A percentile compares a stretch with the other conserved stretches of the same genome.
Evolutionary conservation across 192 early-diverging fungal genomes (phyloP).

Genomic region (Helicostylum pulchrum): DNA sequence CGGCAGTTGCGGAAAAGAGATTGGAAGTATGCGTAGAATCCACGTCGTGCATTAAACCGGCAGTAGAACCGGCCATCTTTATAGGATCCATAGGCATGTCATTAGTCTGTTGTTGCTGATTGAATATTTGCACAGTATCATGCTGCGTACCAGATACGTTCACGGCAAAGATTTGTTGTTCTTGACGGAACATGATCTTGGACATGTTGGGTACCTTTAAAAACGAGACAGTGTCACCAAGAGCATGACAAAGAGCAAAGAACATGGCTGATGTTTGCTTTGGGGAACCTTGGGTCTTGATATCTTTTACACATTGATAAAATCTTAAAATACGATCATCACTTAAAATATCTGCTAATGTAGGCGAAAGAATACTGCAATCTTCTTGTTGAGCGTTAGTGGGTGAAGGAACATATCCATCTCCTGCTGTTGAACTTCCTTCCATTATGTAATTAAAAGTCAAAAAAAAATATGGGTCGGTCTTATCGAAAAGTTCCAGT

Average conservation of each 20-base stretch:
- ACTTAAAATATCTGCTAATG: constrained; percentile 31
- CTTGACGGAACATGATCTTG: constrained; percentile 36
- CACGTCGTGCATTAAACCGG: constrained; percentile 11
- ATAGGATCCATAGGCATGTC: neutral
- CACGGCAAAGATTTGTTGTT: constrained; percentile 33
- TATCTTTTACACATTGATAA: constrained; percentile 38
- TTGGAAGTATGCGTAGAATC: constrained; percentile 11
- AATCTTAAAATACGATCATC: constrained; percentile 30
- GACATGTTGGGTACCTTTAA: constrained; percentile 35
- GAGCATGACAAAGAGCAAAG: constrained; percentile 32
- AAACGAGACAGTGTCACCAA: constrained; percentile 30
- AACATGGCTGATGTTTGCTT: constrained; percentile 33
- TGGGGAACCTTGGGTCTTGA: constrained; percentile 28
- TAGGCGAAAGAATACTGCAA: constrained; percentile 29
- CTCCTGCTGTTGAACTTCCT: too few species aligned
- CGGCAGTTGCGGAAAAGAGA: constrained; percentile 4
- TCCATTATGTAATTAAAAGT: too few species aligned
- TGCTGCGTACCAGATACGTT: constrained; percentile 31
- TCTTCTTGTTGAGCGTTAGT: constrained; percentile 3
- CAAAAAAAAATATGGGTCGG: too few species aligned
- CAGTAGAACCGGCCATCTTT: neutral
- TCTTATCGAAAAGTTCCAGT: too few species aligned
- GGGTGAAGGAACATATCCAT: neutral
- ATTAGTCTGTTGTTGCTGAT: neutral
- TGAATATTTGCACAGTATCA: constrained; percentile 21